Percentiles rank a stretch among this genome's conserved stretches.
phyloP scores from a whole-genome alignment of 139 green algal genomes.

The Choricystis sp. region DNA sequence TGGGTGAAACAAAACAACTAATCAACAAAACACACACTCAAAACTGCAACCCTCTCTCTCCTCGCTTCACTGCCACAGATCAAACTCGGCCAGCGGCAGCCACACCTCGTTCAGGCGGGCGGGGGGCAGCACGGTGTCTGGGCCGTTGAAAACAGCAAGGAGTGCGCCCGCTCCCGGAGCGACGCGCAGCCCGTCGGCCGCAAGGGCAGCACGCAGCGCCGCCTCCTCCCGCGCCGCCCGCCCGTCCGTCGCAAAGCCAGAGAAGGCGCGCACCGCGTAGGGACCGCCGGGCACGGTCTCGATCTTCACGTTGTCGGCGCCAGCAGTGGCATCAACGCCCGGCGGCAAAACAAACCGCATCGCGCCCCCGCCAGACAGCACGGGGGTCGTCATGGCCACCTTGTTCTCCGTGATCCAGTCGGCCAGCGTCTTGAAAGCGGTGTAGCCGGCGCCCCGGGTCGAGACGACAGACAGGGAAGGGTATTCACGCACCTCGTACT shows the following conservation, averaged over 20 bases:
- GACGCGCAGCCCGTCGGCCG: background rate
- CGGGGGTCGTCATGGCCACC: conserved; percentile 37
- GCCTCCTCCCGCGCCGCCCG: background rate
- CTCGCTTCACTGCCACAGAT: conserved; percentile 19
- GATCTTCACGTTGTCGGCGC: too few relatives aligned
- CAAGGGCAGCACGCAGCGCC: background rate
- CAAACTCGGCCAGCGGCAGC: conserved; percentile 32
- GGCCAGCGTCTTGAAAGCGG: conserved; percentile 11
- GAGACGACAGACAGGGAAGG: too few relatives aligned
- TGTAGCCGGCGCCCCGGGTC: too few relatives aligned
- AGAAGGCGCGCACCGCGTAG: too few relatives aligned
- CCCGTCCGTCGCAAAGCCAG: conserved; percentile 2
- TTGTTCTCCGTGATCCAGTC: conserved; percentile 16
- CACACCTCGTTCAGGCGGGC: conserved; percentile 64
- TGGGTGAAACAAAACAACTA: background rate
- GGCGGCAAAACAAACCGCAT: too few relatives aligned
- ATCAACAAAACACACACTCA: background rate
- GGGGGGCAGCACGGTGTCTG: conserved; percentile 23
- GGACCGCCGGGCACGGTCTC: too few relatives aligned
- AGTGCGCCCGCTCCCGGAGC: conserved; percentile 14
- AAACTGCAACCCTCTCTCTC: too few relatives aligned
- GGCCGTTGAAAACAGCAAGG: conserved; percentile 66
- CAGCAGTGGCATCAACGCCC: too few relatives aligned
- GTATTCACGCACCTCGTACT: too few relatives aligned
- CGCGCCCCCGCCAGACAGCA: too few relatives aligned